Percentiles rank a stretch among this genome's conserved stretches.
These are phyloP conservation scores for Boletus rex-veris DNA, from an alignment of 768 basidiomycete species.

Conservation along the genomic window DNA sequence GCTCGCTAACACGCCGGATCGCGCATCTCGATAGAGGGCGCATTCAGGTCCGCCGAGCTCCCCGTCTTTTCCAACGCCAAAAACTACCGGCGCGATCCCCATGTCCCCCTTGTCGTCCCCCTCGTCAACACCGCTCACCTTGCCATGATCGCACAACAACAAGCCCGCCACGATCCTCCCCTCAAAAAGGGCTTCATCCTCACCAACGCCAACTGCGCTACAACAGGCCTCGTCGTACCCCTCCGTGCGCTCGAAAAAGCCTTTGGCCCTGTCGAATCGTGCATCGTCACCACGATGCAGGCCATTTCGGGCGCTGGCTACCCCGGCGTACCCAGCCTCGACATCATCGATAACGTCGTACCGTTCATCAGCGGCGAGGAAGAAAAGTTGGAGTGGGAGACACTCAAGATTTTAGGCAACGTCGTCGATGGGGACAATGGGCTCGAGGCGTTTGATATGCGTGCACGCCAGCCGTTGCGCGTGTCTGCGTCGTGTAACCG, in stretches of 20 bases:
- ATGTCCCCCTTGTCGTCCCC: conserved; percentile 93
- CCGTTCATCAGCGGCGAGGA: conserved; percentile 93
- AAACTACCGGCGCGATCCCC: conserved; percentile 88
- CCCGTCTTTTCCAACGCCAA: conserved; percentile 97
- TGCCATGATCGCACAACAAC: conserved; percentile 82
- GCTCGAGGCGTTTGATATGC: conserved; percentile 76
- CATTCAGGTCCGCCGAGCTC: conserved; percentile 83
- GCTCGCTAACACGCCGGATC: neutral
- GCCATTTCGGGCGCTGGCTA: conserved; percentile 98
- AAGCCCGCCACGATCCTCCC: conserved; percentile 57
- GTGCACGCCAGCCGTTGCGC: conserved; percentile 72
- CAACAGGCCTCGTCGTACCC: conserved; percentile 90
- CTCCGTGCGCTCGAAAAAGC: conserved; percentile 83
- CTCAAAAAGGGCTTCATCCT: conserved; percentile 89
- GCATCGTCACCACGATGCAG: conserved; percentile 94
- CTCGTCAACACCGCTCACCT: conserved; percentile 90
- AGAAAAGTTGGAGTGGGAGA: conserved; percentile 99
- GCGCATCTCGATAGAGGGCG: conserved; percentile 46
- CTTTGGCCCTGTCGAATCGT: conserved; percentile 91
- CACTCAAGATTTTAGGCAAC: conserved; percentile 93
- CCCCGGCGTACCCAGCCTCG: conserved; percentile 85
- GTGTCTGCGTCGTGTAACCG: conserved; percentile 93
- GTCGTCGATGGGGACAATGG: conserved; percentile 55
- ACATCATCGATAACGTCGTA: conserved; percentile 94
- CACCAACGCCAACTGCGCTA: conserved; percentile 98